Base-by-base conservation (phyloP, 257 asterid genomes). In the Nicotiana otophora region DNA sequence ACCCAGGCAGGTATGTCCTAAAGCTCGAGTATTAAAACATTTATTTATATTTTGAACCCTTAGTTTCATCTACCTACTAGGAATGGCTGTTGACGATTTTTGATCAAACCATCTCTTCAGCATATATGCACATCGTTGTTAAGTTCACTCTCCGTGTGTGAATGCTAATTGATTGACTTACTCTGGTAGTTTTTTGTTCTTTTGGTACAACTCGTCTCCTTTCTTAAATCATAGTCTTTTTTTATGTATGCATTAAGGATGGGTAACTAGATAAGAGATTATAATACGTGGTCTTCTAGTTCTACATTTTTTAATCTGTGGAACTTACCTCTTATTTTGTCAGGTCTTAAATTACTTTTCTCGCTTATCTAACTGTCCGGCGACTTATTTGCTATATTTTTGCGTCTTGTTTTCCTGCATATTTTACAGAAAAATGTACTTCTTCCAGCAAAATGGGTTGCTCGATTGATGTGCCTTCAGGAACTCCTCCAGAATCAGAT, bases 381-480 rank as follows among this genome's bases (percentile, higher is more conserved):
- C 11, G 53, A 34, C 31, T 26, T 60, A 57, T 58, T 23, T 14
- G 34, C 42, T 36, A 46, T 19, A 54, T 42, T 10, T 5, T 72
- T 16, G 57, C 57, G 17, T 53, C 17, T 53, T 53, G 46, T 15
- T 64, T 46, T 10, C 61, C 26, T 70, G 30, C 2, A 10, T 48
- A 64, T 76, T 42, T 67, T 39, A 55, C 84, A 87, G 90, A 60
- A 63, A 81, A 23, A 14, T 10, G 42, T 58, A 83, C 55, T 70
- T 82, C 42, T 77, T 84, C 81, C 57, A 63, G 70, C 79, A 86
- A 82, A 34, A 69, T 85, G 61, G 67, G 80, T 33, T 42, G 8
- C 74, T 79, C 63, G 36, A 16, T 48, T 51, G 90, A 83, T 75
- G 80, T 63, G 75, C 82, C 85, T 83, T 68, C 88, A 31, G 82